Evolutionary conservation across 345 rosid species (phyloP), one percentile per base, ranked within the genome.

Genomic region (Toxicodendron radicans): DNA sequence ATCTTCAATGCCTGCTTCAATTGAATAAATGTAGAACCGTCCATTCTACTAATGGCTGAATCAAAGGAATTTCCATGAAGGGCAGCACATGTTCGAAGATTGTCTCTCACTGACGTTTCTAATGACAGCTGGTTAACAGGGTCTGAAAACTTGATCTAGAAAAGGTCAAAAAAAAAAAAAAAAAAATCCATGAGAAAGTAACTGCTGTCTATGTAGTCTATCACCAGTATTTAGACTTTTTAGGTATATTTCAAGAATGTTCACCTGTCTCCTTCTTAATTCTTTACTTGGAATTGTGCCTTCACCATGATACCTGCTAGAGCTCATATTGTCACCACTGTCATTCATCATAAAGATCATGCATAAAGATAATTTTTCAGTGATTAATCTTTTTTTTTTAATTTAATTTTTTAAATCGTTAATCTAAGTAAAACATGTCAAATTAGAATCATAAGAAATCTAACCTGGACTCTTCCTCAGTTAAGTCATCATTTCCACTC

Each of bases 1-100:
- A 95, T 87, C 87, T 93, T 93, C 82, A 93, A 82, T 21, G 95
- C 99, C 81, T 91, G 91, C 83, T 95, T 93, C 84, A 95, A 79
- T 83, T 93, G 98, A 57, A 92, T 82, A 58, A 93, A 79, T 68
- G 98, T 87, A 3, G 99, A 75, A 27, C 98, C 90, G 81, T 93
- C 97, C 87, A 95, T 93, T 78, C 93, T 86, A 78, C 84, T 61
- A 21, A 93, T 88, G 68, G 90, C 86, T 32, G 91, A 79, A 81
- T 91, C 88, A 54, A 95, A 95, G 32, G 94, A 85, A 71, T 95
- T 97, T 35, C 97, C 98, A 67, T 95, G 99, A 74, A 95, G 85
- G 51, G 87, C 72, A 21, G 92, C 83, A 84, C 98, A 95, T 9
- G 90, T 86, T 79, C 88, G 95, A 77, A 93, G 96, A 73, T 95